Evolutionary conservation across 2,329 filamentous ascomycete genomes (phyloP), one percentile per base, ranked within the genome.

Genomic region (Dryadomyces sulphureus): DNA sequence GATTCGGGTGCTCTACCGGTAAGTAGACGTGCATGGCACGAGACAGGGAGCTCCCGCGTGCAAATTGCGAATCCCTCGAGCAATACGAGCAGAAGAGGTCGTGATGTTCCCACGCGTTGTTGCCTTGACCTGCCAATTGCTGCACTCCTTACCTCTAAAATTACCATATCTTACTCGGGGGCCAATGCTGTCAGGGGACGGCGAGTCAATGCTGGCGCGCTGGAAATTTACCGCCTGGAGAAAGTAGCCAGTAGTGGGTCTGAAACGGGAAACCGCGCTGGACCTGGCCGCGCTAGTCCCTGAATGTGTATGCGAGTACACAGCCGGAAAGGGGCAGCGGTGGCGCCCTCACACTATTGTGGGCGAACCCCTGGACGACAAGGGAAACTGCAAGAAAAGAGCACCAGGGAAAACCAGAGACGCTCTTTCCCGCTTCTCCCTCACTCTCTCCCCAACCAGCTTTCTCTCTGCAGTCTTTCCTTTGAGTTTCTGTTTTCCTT

Each of bases 211-310:
- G n/a, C n/a, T n/a, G n/a, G n/a, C 27, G 11, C 27, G 16, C 27
- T 32, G 27, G n/a, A 32, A 32, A 32, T 32, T 32, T 32, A 32
- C 27, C 27, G 27, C 27, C 27, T 32, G 21, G 21, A 40, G 38
- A n/a, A 40, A 16, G 12, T 7, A n/a, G 17, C 20, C n/a, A 8
- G n/a, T 42, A 45, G 46, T 40, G 46, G 48, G 44, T 35, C 46
- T 46, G 41, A 46, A 43, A 43, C 41, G 44, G 44, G 45, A 45
- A 42, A 38, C 40, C 30, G 36, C 40, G 21, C 45, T 46, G 42
- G 36, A 16, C 17, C 12, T 27, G 39, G 16, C 20, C 20, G 32
- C 34, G 24, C 43, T 45, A 50, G 41, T 34, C 36, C 30, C 27
- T 14, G 27, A 32, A 32, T 14, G 27, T 14, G 11, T 32, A n/a